Evolutionary conservation across 192 early-diverging fungal genomes (phyloP).

Genomic region (Piromyces finnis): DNA sequence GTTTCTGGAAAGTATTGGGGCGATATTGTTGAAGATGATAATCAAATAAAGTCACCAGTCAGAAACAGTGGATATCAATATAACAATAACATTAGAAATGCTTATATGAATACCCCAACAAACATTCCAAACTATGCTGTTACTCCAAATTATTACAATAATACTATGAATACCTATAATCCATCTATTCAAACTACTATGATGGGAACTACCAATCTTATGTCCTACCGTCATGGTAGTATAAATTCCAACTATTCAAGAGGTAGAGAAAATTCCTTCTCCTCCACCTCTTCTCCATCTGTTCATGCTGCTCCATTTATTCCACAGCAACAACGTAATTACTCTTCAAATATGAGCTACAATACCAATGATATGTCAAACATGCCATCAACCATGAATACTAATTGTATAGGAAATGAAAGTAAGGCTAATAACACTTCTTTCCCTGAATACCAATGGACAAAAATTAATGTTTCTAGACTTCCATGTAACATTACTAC

Average conservation of each 20-base stretch:
- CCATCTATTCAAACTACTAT: not conserved
- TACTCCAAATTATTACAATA: not conserved
- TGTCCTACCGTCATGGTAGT: not conserved
- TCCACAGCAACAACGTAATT: not conserved
- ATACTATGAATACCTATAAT: not conserved
- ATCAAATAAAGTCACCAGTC: not conserved
- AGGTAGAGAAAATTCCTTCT: not conserved
- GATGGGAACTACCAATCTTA: not conserved
- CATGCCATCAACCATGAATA: not conserved
- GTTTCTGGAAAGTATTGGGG: not conserved
- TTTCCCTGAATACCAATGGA: not conserved
- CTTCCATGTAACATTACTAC: not conserved
- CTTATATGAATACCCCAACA: not conserved
- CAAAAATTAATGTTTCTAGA: not conserved
- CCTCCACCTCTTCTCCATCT: not conserved
- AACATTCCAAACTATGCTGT: not conserved
- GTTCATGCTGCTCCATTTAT: not conserved
- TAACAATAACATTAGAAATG: not conserved
- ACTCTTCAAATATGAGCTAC: not conserved
- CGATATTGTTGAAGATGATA: not conserved
- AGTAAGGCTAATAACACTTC: not conserved
- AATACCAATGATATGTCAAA: not conserved
- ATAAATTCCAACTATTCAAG: not conserved
- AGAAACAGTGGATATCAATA: not conserved
- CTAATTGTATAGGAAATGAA: not conserved